Evolutionary conservation across 805 yeast genomes (phyloP).

Genomic region (Wickerhamiella azymoides): DNA sequence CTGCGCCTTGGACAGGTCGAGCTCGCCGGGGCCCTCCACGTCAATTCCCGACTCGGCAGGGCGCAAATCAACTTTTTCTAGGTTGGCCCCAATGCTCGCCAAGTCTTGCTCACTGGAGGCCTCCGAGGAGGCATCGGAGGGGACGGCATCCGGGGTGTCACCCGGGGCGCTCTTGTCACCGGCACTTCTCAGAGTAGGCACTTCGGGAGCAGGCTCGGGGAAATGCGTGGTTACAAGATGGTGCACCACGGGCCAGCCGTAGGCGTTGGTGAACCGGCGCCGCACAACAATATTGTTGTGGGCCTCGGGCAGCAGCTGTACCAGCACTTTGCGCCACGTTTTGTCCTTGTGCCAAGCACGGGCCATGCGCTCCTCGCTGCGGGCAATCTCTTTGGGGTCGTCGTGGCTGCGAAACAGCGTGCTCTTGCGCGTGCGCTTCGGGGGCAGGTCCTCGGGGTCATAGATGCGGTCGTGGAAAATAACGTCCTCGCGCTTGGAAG

Average conservation of each 20-base stretch:
- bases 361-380: conserved; percentile 68
- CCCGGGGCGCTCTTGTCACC: background rate
- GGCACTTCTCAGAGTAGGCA: background rate
- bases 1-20: background rate
- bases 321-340: conserved; percentile 86
- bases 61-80: too few relatives aligned
- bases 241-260: conserved; percentile 88
- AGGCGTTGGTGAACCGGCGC: conserved; percentile 79
- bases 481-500: conserved; percentile 45
- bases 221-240: conserved; percentile 64
- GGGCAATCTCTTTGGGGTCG: conserved; percentile 25
- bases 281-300: conserved; percentile 88
- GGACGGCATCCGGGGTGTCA: background rate
- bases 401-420: conserved; percentile 6
- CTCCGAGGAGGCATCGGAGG: background rate
- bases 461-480: conserved; percentile 78
- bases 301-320: conserved; percentile 78
- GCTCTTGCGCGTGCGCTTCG: conserved; percentile 26
- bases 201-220: conserved; percentile 6
- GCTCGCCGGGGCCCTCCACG: background rate
- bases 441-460: conserved; percentile 50
- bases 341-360: conserved; percentile 72
- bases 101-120: too few relatives aligned
- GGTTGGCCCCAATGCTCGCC: too few relatives aligned
- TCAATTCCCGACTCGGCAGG: conserved; percentile 6